Base-by-base conservation (phyloP, 805 yeast genomes). In the Spathaspora gorwiae region DNA sequence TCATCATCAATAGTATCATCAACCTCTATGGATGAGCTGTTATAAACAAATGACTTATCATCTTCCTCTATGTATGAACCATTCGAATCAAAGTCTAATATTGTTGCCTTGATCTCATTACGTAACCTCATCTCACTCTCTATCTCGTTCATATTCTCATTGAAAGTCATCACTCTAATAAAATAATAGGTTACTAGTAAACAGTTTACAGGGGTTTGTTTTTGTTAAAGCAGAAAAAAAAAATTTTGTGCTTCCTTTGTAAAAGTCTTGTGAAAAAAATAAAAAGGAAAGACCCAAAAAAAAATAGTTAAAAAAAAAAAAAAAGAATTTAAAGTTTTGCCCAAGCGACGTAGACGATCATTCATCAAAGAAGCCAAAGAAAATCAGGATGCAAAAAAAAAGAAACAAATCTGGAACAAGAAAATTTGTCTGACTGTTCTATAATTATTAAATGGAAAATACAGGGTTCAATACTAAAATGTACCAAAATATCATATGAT, bases 51-150 rank as follows among this genome's bases (percentile, higher is more conserved):
- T 1, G 76, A 63, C 38, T 55, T 59, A 50, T 71, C 76, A 7
- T 70, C 69, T 35, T 68, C 72, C 47, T 70, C 74, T 31, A 65
- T 49, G 44, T 61, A 65, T 13, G 68, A 54, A 19, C 55, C 56
- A 41, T 67, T 65, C 7, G 55, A 47, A 37, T 56, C 61, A 34
- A 42, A 46, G 33, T 42, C 46, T 26, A 46, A 13, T 12, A 45
- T 51, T 50, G 42, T 43, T 7, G 37, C 30, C 13, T 37, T 35
- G 13, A 46, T 34, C 26, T 41, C 42, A 30, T 31, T 37, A 4
- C 46, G 34, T 15, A 45, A 30, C 30, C 36, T 37, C 13, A 10
- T 8, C 19, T 42, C 44, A 14, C 15, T 27, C 15, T 39, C 35
- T 24, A 26, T 32, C 24, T 10, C 39, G 2, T 11, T 29, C 32